These are phyloP conservation scores for Holtermannia corniformis DNA, from an alignment of 768 basidiomycete species.

Conservation along the genomic window DNA sequence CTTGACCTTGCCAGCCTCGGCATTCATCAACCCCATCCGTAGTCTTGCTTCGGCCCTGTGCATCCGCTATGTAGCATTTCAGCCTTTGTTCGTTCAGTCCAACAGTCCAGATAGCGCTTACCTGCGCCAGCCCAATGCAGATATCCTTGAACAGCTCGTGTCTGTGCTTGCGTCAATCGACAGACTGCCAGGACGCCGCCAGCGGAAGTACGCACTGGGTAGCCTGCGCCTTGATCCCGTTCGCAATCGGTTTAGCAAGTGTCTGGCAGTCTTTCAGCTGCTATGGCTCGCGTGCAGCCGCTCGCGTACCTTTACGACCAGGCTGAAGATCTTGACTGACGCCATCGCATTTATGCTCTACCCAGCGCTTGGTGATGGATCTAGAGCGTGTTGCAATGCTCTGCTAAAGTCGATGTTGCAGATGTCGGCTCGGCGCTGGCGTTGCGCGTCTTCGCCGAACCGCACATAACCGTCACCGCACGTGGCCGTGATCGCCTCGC, in stretches of 20 bases:
- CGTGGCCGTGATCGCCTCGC: too few relatives aligned
- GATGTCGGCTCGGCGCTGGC: too few relatives aligned
- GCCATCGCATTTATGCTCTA: slow-evolving; percentile 38
- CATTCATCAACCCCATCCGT: slow-evolving; percentile 35
- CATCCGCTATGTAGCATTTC: slow-evolving; percentile 24
- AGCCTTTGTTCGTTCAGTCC: slow-evolving; percentile 3
- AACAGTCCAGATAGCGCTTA: slow-evolving; percentile 5
- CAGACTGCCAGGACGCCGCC: neutral
- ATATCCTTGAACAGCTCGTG: slow-evolving; percentile 38
- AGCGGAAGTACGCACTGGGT: slow-evolving; percentile 22
- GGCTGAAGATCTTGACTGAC: slow-evolving; percentile 38
- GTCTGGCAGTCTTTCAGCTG: slow-evolving; percentile 16
- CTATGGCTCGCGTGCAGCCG: neutral
- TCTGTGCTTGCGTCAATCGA: slow-evolving; percentile 8
- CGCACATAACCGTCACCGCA: too few relatives aligned
- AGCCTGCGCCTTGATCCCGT: slow-evolving; percentile 38
- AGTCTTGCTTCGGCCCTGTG: slow-evolving; percentile 39
- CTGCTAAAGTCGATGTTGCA: too few relatives aligned
- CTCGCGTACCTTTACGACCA: slow-evolving; percentile 34
- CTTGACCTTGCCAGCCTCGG: slow-evolving; percentile 34
- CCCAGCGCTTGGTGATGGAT: too few relatives aligned
- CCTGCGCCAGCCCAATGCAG: slow-evolving; percentile 40
- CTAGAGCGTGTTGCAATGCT: too few relatives aligned
- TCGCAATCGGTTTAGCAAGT: slow-evolving; percentile 39
- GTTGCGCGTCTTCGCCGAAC: too few relatives aligned